A percentile compares a stretch with the other conserved stretches of the same genome.
phyloP scores from a whole-genome alignment of 768 basidiomycete species.

The Dentipellis fragilis region DNA sequence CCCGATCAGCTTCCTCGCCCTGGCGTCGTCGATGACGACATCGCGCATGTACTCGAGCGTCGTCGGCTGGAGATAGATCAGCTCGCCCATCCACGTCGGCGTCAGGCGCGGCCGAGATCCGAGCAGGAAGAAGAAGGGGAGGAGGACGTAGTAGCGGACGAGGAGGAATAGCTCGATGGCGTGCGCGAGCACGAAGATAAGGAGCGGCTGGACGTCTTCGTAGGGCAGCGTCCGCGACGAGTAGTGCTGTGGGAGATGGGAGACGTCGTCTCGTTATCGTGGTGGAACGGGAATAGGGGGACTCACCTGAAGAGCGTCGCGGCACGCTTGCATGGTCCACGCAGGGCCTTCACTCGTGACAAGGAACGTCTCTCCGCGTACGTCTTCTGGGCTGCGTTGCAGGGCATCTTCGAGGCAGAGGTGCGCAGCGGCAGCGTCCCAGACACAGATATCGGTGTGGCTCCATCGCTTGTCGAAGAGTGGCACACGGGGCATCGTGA shows the following conservation, averaged over 20 bases:
- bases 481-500: constrained; percentile 22
- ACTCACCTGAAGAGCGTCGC: constrained; percentile 24
- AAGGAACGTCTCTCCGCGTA: constrained; percentile 24
- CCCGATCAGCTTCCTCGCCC: constrained; percentile 24
- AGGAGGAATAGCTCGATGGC: constrained; percentile 21
- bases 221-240: constrained; percentile 20
- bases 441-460: constrained; percentile 23
- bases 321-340: constrained; percentile 21
- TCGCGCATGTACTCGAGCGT: constrained; percentile 23
- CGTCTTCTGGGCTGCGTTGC: constrained; percentile 15
- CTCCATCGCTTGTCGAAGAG: constrained; percentile 23
- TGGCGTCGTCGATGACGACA: constrained; percentile 24
- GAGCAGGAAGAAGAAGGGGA: constrained; percentile 13
- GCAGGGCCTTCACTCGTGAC: constrained; percentile 24
- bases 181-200: constrained; percentile 23
- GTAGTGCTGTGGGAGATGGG: constrained; percentile 17
- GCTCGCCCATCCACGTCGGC: constrained; percentile 23
- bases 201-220: constrained; percentile 20
- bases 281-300: background rate
- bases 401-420: constrained; percentile 23
- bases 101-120: constrained; percentile 15
- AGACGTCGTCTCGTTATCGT: background rate
- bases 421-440: constrained; percentile 28
- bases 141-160: constrained; percentile 21
- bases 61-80: constrained; percentile 23